Evolutionary conservation across 768 basidiomycete genomes (phyloP).

Genomic region (Melanogaster broomeanus): DNA sequence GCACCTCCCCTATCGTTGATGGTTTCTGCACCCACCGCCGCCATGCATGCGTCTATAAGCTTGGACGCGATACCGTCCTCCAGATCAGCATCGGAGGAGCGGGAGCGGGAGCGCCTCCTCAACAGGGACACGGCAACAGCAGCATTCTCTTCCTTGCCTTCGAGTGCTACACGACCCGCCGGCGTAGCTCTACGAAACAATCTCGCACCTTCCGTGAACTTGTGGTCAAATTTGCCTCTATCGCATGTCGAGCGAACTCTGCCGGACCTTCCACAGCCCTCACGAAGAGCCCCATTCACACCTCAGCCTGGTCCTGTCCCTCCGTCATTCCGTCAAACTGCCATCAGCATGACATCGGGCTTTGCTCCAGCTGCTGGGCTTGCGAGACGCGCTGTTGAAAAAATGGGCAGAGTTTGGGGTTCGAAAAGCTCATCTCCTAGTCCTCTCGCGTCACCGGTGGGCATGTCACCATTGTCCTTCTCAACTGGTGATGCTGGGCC

Average conservation of each 20-base stretch:
- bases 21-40: conserved; percentile 21
- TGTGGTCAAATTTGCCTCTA: conserved; percentile 29
- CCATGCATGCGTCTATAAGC: conserved; percentile 33
- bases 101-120: conserved; percentile 44
- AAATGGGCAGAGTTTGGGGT: conserved; percentile 68
- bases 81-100: conserved; percentile 25
- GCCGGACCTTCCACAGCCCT: conserved; percentile 30
- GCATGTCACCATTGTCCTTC: conserved; percentile 40
- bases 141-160: conserved; percentile 37
- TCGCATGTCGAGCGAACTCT: conserved; percentile 29
- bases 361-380: conserved; percentile 73
- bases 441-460: conserved; percentile 47
- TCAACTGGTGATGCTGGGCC: conserved; percentile 32
- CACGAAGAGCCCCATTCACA: conserved; percentile 6
- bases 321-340: conserved; percentile 56
- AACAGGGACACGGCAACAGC: conserved; percentile 44
- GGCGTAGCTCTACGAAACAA: conserved; percentile 25
- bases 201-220: conserved; percentile 14
- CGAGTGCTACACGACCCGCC: conserved; percentile 23
- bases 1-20: conserved; percentile 35
- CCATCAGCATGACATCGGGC: conserved; percentile 70
- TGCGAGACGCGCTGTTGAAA: conserved; percentile 77
- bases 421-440: conserved; percentile 39
- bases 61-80: conserved; percentile 32
- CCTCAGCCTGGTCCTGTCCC: conserved; percentile 18